Percentiles rank a stretch among this genome's conserved stretches.
Conservation (phyloP, 176 grass and related monocot species). For the Pontederia paniculata region DNA sequence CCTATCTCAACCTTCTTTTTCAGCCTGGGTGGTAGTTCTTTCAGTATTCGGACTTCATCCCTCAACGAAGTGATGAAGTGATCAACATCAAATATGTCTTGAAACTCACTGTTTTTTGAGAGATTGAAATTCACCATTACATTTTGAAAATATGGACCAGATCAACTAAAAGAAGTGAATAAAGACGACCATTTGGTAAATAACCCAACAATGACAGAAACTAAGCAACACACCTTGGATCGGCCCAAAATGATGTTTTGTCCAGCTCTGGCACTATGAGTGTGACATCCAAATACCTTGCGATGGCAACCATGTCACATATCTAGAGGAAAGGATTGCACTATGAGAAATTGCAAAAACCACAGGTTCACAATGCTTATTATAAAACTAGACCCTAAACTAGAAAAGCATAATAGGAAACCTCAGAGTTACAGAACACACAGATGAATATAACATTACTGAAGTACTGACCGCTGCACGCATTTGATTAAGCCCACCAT, state of each 20-base stretch:
- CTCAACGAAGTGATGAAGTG: conserved; percentile 86
- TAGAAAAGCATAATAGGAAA: background rate
- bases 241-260: conserved; percentile 88
- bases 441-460: background rate
- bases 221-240: conserved; percentile 43
- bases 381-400: no score
- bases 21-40: conserved; percentile 61
- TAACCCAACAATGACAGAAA: background rate
- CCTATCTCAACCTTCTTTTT: conserved; percentile 59
- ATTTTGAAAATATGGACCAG: background rate
- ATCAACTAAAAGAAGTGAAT: background rate
- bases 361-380: background rate
- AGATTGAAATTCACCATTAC: conserved; percentile 64
- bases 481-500: conserved; percentile 97
- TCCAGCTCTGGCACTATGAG: conserved; percentile 82
- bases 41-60: conserved; percentile 80
- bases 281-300: conserved; percentile 88
- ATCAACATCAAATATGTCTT: conserved; percentile 91
- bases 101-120: conserved; percentile 79
- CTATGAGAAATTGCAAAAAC: background rate
- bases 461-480: conserved; percentile 59
- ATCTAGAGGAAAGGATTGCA: conserved; percentile 41
- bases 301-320: conserved; percentile 94
- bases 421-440: no score
- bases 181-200: background rate